Evolutionary conservation across 345 rosid genomes (phyloP), one percentile per base, ranked within the genome.

Genomic region (Linum tenue): DNA sequence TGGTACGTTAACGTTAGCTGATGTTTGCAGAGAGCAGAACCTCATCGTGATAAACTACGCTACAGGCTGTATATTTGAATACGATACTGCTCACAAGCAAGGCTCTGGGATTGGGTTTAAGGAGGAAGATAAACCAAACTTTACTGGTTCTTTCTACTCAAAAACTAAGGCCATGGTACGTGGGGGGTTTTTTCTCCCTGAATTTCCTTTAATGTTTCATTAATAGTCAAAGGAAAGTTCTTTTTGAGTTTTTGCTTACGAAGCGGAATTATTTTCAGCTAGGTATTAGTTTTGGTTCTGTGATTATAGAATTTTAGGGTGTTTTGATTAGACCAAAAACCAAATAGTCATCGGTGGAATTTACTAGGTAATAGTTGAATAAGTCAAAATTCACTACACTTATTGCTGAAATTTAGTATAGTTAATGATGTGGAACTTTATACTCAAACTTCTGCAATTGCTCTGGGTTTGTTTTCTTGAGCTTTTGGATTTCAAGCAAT

Each of bases 21-120:
- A 88, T 65, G 81, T 86, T 17, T 88, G 96, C 79, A 81, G 86
- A 80, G 92, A 86, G 70, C 77, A 86, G 35, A 81, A 73, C 37
- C 76, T 88, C 39, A 67, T 86, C 41, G 73, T 88, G 91, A 63
- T 88, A 67, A 88, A 88, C 59, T 88, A 78, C 67, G 90, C 90
- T 50, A 88, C 96, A n/a, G 90, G 92, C 67, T 88, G 90, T 64
- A 88, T 88, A 63, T 88, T 86, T 37, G 96, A 88, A 67, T 88
- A 84, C 53, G 85, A 88, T 70, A 82, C 79, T 39, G 64, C 69
- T 60, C 90, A 86, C 76, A 85, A 83, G 0, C 69, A 75, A 56
- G 86, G 85, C 58, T 81, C 92, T 38, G 88, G 92, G 60, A 71
- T 80, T 64, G 88, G 90, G 5, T 88, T 81, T 72, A 84, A 76